Evolutionary conservation across 1,139 yeast species (phyloP).

Genomic region (Debaryomyces singareniensis): DNA sequence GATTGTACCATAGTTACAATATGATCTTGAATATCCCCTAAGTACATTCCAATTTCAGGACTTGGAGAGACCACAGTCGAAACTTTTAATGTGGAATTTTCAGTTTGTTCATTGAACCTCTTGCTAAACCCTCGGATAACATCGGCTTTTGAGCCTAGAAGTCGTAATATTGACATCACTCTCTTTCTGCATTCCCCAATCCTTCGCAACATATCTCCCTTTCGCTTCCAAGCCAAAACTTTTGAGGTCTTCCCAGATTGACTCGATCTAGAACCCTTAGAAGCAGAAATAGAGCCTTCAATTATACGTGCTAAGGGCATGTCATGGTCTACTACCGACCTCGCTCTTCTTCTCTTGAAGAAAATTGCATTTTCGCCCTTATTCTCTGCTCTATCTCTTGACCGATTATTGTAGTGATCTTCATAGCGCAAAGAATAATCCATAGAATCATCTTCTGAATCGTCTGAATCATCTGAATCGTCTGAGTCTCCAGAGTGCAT

Average conservation of each 20-base stretch:
- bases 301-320: slow-evolving; percentile 1
- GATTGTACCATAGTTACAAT: slow-evolving; percentile 94
- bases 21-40: slow-evolving; percentile 85
- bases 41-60: slow-evolving; percentile 67
- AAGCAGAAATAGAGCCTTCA: slow-evolving; percentile 6
- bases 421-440: too few species aligned
- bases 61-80: slow-evolving; percentile 36
- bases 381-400: slow-evolving; percentile 1
- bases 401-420: slow-evolving; percentile 12
- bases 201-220: slow-evolving; percentile 90
- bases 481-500: slow-evolving; percentile 70
- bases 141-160: slow-evolving; percentile 90
- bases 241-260: slow-evolving; percentile 42
- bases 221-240: slow-evolving; percentile 75
- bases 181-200: slow-evolving; percentile 94
- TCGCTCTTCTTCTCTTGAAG: slow-evolving; percentile 31
- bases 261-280: slow-evolving; percentile 14
- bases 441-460: slow-evolving; percentile 26
- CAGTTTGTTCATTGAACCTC: slow-evolving; percentile 74
- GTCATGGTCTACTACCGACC: slow-evolving; percentile 29
- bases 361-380: slow-evolving; percentile 19
- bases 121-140: slow-evolving; percentile 93
- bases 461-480: slow-evolving; percentile 34
- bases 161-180: slow-evolving; percentile 82
- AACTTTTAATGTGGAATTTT: slow-evolving; percentile 41